Base-by-base conservation (phyloP, 2,329 filamentous ascomycete species). In the Xylaria sp. region DNA sequence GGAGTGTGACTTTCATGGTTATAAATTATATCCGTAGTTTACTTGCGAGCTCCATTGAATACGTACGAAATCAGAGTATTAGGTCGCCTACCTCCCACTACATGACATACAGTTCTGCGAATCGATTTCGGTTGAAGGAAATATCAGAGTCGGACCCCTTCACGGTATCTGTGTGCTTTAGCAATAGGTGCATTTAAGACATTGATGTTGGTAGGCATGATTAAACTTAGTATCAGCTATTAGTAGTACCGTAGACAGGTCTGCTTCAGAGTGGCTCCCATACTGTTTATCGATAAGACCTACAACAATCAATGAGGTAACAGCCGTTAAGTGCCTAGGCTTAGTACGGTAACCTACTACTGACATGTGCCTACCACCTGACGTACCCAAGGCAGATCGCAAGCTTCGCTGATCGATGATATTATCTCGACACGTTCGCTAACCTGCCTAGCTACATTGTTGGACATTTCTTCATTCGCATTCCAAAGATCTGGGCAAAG, bases 221-320 rank as follows among this genome's bases (percentile, higher is more conserved):
- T 46, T 1, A 15, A 43, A 43, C 15, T n/a, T 18, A 18, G 15
- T 46, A 43, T 31, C 49, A 61, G 52, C 3, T n/a, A n/a, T n/a
- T n/a, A n/a, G n/a, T n/a, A n/a, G n/a, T n/a, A n/a, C n/a, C n/a
- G n/a, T n/a, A n/a, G n/a, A n/a, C n/a, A n/a, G n/a, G 36, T 18
- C 10, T 36, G 36, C 57, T 49, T 13, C 9, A 25, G n/a, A 5
- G 46, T 49, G 46, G 46, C 8, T 51, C 23, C 55, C n/a, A 48
- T 9, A 36, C 12, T 33, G 23, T 33, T 49, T 58, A 54, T 61
- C 60, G 55, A 64, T 58, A 61, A 51, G 59, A 52, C 49, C 20
- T 23, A 36, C 31, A 46, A 39, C 31, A 57, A 60, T 68, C 31
- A 57, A 60, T 68, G 55, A 64, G 51, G 61, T 64, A 64, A 54